Conservation (phyloP, 2,329 filamentous ascomycete genomes). For the Curvularia lunata region DNA sequence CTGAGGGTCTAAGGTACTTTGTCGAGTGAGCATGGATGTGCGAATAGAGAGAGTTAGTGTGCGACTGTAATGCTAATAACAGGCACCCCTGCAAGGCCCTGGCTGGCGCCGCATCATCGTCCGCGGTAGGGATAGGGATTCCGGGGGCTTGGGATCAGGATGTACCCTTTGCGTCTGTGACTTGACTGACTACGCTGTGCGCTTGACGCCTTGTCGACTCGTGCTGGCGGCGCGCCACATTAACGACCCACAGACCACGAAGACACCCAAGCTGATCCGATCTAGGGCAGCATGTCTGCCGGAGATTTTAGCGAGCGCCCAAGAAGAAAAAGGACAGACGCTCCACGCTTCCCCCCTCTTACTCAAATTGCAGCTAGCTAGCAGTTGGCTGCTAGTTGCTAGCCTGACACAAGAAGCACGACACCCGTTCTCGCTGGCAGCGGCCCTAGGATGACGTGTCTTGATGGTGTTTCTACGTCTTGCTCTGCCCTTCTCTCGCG, state of each 20-base stretch:
- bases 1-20: conserved; percentile 37
- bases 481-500: conserved; percentile 13
- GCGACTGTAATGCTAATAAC: conserved; percentile 42
- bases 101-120: conserved; percentile 39
- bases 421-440: conserved; percentile 22
- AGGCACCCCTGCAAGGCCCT: conserved; percentile 37
- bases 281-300: conserved; percentile 38
- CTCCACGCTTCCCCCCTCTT: conserved; percentile 19
- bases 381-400: conserved; percentile 14
- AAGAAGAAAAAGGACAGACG: conserved; percentile 32
- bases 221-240: conserved; percentile 47
- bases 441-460: conserved; percentile 42
- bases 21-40: conserved; percentile 36
- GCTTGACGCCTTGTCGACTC: conserved; percentile 42
- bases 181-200: conserved; percentile 37
- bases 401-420: conserved; percentile 42
- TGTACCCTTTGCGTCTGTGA: conserved; percentile 40
- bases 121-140: conserved; percentile 39
- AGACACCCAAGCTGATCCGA: conserved; percentile 40
- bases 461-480: conserved; percentile 7
- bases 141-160: conserved; percentile 43
- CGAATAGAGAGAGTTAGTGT: conserved; percentile 43
- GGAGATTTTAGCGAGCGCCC: conserved; percentile 36
- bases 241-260: conserved; percentile 44
- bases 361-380: conserved; percentile 30